These are phyloP conservation scores for Floccularia luteovirens DNA, from an alignment of 768 basidiomycete genomes.

Conservation along the genomic window DNA sequence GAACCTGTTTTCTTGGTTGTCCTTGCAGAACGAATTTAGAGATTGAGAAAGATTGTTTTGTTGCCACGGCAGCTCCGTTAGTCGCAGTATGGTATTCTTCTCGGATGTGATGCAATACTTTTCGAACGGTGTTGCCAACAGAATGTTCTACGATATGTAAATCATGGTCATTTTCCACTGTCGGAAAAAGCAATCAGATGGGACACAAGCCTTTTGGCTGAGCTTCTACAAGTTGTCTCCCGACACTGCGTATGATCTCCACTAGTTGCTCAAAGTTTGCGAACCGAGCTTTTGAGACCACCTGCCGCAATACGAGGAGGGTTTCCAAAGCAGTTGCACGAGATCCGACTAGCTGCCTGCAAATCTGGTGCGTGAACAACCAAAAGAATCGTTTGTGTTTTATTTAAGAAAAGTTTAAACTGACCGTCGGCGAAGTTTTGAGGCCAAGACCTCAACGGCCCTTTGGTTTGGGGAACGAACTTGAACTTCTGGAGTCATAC, in stretches of 20 bases:
- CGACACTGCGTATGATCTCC: constrained; percentile 70
- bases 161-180: too few relatives aligned
- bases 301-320: constrained; percentile 78
- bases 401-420: constrained; percentile 15
- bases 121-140: constrained; percentile 90
- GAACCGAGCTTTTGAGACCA: constrained; percentile 83
- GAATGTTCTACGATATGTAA: constrained; percentile 63
- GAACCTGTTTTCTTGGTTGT: constrained; percentile 51
- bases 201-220: constrained; percentile 86
- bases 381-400: constrained; percentile 2
- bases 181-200: too few relatives aligned
- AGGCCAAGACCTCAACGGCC: constrained; percentile 61
- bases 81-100: constrained; percentile 91
- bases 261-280: constrained; percentile 83
- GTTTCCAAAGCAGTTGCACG: constrained; percentile 87
- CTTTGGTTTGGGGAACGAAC: constrained; percentile 35
- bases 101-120: constrained; percentile 87
- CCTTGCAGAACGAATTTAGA: constrained; percentile 79
- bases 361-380: constrained; percentile 11
- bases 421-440: constrained; percentile 66
- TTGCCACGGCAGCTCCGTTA: constrained; percentile 29
- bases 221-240: constrained; percentile 76
- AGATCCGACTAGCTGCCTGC: constrained; percentile 88
- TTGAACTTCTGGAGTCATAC: constrained; percentile 2
- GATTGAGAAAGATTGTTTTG: constrained; percentile 53